Conservation (phyloP, 257 asterid species). For the Linaria vulgaris region DNA sequence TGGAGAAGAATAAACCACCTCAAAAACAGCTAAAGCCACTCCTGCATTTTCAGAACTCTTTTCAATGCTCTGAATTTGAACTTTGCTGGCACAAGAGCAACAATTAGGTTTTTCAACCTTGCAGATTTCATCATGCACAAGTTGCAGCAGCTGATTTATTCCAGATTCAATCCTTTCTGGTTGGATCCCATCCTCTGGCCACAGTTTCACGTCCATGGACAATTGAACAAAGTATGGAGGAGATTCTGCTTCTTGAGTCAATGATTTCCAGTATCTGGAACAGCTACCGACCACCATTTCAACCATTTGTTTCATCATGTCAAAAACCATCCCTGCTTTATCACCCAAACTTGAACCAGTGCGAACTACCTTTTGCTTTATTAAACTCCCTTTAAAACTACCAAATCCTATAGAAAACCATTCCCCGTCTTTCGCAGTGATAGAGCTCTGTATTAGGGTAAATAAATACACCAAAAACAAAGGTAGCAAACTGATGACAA, state of each 20-base stretch:
- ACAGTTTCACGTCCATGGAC: slow-evolving; percentile 80
- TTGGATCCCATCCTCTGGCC: slow-evolving; percentile 99
- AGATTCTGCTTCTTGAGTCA: slow-evolving; percentile 97
- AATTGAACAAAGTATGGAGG: slow-evolving; percentile 97
- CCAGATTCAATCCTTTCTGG: slow-evolving; percentile 98
- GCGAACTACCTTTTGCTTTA: slow-evolving; percentile 37
- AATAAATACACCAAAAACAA: slow-evolving; percentile 84
- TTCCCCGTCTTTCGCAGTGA: slow-evolving; percentile 96
- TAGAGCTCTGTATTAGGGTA: slow-evolving; percentile 93
- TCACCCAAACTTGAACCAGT: slow-evolving; percentile 57
- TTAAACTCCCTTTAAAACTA: slow-evolving; percentile 45
- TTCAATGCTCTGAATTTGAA: slow-evolving; percentile 92
- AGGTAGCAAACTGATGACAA: slow-evolving; percentile 84
- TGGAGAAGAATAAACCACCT: slow-evolving; percentile 83
- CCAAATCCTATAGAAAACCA: slow-evolving; percentile 74
- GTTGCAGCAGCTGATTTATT: slow-evolving; percentile 69
- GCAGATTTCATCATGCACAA: slow-evolving; percentile 74
- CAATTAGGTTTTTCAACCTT: slow-evolving; percentile 45
- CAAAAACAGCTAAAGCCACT: slow-evolving; percentile 87
- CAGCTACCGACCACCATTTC: slow-evolving; percentile 53
- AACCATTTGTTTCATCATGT: slow-evolving; percentile 40
- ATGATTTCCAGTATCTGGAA: slow-evolving; percentile 90
- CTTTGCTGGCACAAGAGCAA: slow-evolving; percentile 85
- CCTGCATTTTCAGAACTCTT: slow-evolving; percentile 56
- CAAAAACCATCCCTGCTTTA: slow-evolving; percentile 48